Base-by-base conservation (phyloP, 1,139 yeast genomes). In the Citeromyces hawaiiensis region DNA sequence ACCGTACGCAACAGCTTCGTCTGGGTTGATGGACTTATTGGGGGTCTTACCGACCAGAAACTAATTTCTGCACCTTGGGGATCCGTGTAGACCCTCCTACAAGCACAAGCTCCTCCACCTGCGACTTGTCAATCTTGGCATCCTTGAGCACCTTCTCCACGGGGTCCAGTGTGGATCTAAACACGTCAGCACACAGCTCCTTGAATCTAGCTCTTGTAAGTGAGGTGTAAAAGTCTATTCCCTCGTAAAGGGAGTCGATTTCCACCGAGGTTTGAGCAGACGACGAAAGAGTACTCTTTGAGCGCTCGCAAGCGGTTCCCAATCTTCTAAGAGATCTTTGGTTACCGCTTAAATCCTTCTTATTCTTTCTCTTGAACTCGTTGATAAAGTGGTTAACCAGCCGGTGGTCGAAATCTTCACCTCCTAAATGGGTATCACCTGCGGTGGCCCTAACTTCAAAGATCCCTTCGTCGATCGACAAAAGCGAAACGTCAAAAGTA, bases 51-150 rank as follows among this genome's bases (percentile, higher is more conserved):
- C 97, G 64, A 72, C 91, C 97, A 54, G 96, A 85, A 55, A 88
- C 87, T 62, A 88, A 78, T 72, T 88, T 86, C 76, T 88, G 97
- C 63, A 88, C 83, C n/a, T n/a, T n/a, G n/a, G n/a, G n/a, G n/a
- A n/a, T n/a, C n/a, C n/a, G n/a, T n/a, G n/a, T n/a, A n/a, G 97
- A 88, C 77, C 97, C 97, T 81, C 97, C 97, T 57, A 88, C 97
- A 56, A 88, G 76, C 63, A 88, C 97, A 63, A 88, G 88, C 72
- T 88, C 97, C 65, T 88, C 81, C 57, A 88, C 93, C 56, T 74
- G 73, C 47, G 88, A 67, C 80, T 88, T 91, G 68, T 82, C 72
- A 59, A 83, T 71, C 78, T 86, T 85, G 57, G 97, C 82, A 66
- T 88, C 97, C 72, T 83, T 83, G 69, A 88, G 79, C 58, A 91